phyloP scores from a whole-genome alignment of 371 early-diverging fungal genomes.

The Mortierella sp. region DNA sequence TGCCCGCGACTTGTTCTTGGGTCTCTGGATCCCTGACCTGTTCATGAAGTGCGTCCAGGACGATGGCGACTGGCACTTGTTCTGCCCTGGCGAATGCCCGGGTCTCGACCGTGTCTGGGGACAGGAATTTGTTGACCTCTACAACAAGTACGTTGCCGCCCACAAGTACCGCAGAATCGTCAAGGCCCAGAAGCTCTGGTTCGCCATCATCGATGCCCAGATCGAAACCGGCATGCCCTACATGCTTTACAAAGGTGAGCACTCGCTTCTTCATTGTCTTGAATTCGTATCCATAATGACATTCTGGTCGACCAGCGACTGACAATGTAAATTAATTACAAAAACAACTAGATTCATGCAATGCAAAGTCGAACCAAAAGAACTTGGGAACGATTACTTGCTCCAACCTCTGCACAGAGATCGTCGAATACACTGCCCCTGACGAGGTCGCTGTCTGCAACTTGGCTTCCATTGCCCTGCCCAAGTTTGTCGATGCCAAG shows the following conservation, averaged over 20 bases:
- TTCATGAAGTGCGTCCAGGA: slow-evolving; percentile 99
- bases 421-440: slow-evolving; percentile 95
- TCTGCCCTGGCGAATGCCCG: slow-evolving; percentile 98
- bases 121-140: slow-evolving; percentile 93
- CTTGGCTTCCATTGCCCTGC: slow-evolving; percentile 96
- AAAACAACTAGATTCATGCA: slow-evolving; percentile 75
- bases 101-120: slow-evolving; percentile 97
- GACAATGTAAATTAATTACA: not conserved
- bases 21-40: slow-evolving; percentile 99
- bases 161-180: slow-evolving; percentile 88
- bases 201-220: slow-evolving; percentile 98
- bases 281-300: no score
- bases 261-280: not conserved
- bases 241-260: slow-evolving; percentile 98
- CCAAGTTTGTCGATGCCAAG: slow-evolving; percentile 84
- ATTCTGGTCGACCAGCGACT: not conserved
- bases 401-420: slow-evolving; percentile 87
- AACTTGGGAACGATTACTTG: slow-evolving; percentile 96
- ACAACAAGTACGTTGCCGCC: slow-evolving; percentile 89
- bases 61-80: slow-evolving; percentile 97
- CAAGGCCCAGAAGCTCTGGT: slow-evolving; percentile 99
- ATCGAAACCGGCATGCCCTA: slow-evolving; percentile 99
- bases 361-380: slow-evolving; percentile 97
- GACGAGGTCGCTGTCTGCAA: slow-evolving; percentile 99
- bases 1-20: slow-evolving; percentile 98